Conservation (phyloP, 441 rosid genomes). For the Aleurites moluccanus region DNA sequence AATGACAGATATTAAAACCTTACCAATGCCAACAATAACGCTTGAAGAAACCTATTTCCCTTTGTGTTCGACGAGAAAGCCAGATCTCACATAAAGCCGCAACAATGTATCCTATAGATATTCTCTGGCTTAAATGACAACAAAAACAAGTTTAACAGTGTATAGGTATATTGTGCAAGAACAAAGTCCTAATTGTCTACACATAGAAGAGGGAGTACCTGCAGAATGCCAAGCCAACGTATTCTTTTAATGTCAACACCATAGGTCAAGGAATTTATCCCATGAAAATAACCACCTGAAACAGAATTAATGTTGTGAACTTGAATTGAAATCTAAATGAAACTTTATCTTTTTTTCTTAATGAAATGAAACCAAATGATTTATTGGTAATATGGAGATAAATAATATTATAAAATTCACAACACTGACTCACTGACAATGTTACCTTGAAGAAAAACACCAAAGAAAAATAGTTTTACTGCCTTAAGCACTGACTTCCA, state of each 20-base stretch:
- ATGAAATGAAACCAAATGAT: too few species aligned
- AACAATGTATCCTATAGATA: conserved; percentile 31
- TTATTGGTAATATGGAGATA: too few species aligned
- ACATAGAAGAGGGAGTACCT: conserved; percentile 15
- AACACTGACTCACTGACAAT: neutral
- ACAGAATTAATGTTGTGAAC: neutral
- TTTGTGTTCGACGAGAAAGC: conserved; percentile 28
- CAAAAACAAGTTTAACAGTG: conserved; percentile 21
- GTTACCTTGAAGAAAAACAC: conserved; percentile 38
- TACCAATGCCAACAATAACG: conserved; percentile 35
- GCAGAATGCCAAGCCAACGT: conserved; percentile 38
- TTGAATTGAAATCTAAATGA: neutral
- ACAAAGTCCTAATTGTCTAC: neutral
- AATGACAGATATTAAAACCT: conserved; percentile 9
- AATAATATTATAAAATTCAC: neutral
- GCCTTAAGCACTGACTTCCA: conserved; percentile 32
- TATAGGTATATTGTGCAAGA: neutral
- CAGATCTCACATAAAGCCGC: conserved; percentile 39
- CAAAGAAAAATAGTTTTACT: conserved; percentile 29
- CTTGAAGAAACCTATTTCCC: conserved; percentile 24
- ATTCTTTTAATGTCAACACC: conserved; percentile 34
- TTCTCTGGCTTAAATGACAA: conserved; percentile 38
- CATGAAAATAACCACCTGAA: conserved; percentile 38
- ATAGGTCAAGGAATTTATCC: conserved; percentile 33
- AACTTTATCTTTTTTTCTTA: too few species aligned